Conservation (phyloP, 2,329 filamentous ascomycete genomes). For the Ophiocordyceps camponoti-rufipedis region DNA sequence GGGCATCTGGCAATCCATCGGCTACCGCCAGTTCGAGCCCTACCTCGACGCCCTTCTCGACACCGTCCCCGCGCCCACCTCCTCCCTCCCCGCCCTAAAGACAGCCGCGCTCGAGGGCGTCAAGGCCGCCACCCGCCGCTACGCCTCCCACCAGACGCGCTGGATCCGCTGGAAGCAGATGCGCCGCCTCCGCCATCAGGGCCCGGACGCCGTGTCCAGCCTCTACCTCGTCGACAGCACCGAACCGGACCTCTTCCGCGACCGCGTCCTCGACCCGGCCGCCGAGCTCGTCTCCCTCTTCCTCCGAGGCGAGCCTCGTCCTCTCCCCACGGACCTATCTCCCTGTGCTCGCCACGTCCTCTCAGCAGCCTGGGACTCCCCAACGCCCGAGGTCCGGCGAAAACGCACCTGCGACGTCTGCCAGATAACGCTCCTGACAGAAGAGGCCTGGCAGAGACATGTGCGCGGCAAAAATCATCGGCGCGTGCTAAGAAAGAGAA, state of each 20-base stretch:
- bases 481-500: constrained; percentile 15
- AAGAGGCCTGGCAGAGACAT: constrained; percentile 26
- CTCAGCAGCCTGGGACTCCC: constrained; percentile 23
- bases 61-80: constrained; percentile 3
- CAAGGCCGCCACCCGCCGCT: constrained; percentile 70
- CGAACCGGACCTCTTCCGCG: constrained; percentile 40
- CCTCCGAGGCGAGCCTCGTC: constrained; percentile 36
- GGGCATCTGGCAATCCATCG: constrained; percentile 94
- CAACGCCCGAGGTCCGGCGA: constrained; percentile 31
- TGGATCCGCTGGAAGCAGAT: constrained; percentile 81
- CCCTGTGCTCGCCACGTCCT: constrained; percentile 34
- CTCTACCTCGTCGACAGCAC: constrained; percentile 74
- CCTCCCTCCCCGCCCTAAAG: constrained; percentile 21
- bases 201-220: constrained; percentile 28
- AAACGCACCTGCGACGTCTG: constrained; percentile 58
- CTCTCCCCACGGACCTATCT: constrained; percentile 29
- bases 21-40: constrained; percentile 75
- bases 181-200: constrained; percentile 41
- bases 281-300: constrained; percentile 43
- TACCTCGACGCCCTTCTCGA: constrained; percentile 38
- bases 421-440: constrained; percentile 39
- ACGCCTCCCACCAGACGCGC: constrained; percentile 65
- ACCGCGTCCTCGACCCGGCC: constrained; percentile 48
- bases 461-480: constrained; percentile 18
- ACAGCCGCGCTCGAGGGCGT: constrained; percentile 50